Percentiles rank a stretch among this genome's conserved stretches.
These are phyloP conservation scores for Penstemon newberryi DNA, from an alignment of 257 asterid genomes.

Conservation along the genomic window DNA sequence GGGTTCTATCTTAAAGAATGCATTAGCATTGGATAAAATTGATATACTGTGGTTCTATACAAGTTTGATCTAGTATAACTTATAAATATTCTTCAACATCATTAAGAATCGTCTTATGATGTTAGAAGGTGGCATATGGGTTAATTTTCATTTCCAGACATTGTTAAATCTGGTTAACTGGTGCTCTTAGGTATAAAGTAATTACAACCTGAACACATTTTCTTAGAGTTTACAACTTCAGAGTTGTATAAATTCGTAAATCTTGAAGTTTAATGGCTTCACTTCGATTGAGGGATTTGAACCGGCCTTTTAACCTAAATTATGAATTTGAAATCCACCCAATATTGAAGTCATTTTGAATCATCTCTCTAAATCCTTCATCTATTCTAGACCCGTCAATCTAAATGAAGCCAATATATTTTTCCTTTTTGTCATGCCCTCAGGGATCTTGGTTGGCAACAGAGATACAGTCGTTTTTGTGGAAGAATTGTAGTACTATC, in stretches of 20 bases:
- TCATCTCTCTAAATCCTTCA: no score
- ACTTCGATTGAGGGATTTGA: no score
- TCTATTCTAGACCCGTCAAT: no score
- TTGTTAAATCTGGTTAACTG: constrained; percentile 1
- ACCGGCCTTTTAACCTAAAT: no score
- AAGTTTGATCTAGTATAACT: background rate
- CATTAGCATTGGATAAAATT: background rate
- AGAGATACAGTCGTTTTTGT: constrained; percentile 76
- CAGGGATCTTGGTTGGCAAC: constrained; percentile 97
- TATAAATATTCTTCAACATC: background rate
- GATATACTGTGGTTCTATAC: background rate
- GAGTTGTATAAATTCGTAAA: background rate
- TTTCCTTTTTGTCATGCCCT: constrained; percentile 9
- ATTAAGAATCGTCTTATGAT: background rate
- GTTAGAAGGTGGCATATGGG: background rate
- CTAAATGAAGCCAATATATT: no score
- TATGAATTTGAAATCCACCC: no score
- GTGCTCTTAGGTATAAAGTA: constrained; percentile 11
- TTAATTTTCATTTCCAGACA: constrained; percentile 6
- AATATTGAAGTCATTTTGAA: no score
- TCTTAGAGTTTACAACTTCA: background rate
- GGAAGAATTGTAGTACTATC: constrained; percentile 87
- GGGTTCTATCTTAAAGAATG: constrained; percentile 7
- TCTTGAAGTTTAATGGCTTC: no score
- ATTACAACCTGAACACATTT: no score